Evolutionary conservation across 192 early-diverging fungal genomes (phyloP).

Genomic region (Paraglomus brasilianum): DNA sequence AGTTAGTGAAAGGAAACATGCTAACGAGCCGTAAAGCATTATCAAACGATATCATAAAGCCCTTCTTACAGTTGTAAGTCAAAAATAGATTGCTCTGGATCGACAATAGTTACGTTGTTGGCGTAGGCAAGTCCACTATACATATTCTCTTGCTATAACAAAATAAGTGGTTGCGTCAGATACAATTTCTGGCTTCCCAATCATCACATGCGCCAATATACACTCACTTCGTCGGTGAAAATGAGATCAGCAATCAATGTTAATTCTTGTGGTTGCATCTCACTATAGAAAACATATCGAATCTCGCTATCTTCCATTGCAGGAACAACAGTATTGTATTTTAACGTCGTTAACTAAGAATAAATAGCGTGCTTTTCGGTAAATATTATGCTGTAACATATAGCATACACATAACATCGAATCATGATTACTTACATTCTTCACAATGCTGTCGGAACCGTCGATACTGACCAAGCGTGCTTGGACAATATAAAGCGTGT

Average conservation of each 20-base stretch:
- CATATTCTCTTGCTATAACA: slow-evolving; percentile 32
- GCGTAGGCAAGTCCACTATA: slow-evolving; percentile 48
- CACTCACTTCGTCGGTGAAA: slow-evolving; percentile 42
- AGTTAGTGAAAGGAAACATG: not conserved
- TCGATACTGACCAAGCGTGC: slow-evolving; percentile 36
- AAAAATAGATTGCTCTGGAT: slow-evolving; percentile 52
- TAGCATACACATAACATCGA: not conserved
- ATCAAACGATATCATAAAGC: not conserved
- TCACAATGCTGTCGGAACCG: slow-evolving; percentile 35
- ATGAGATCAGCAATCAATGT: slow-evolving; percentile 46
- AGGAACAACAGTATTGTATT: slow-evolving; percentile 37
- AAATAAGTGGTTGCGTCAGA: too few relatives aligned
- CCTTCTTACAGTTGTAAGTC: slow-evolving; percentile 56
- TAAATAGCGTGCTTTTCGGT: not conserved
- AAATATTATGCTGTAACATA: too few relatives aligned
- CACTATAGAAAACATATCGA: slow-evolving; percentile 48
- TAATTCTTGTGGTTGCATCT: slow-evolving; percentile 45
- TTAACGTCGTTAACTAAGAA: slow-evolving; percentile 37
- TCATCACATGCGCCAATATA: not conserved
- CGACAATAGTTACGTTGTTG: slow-evolving; percentile 44
- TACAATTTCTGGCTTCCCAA: too few relatives aligned
- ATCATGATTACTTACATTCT: slow-evolving; percentile 39
- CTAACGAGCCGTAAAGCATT: not conserved
- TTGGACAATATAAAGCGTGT: slow-evolving; percentile 36
- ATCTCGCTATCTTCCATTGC: slow-evolving; percentile 39